These are phyloP conservation scores for Termitomyces sp. DNA, from an alignment of 768 basidiomycete species.

Conservation along the genomic window DNA sequence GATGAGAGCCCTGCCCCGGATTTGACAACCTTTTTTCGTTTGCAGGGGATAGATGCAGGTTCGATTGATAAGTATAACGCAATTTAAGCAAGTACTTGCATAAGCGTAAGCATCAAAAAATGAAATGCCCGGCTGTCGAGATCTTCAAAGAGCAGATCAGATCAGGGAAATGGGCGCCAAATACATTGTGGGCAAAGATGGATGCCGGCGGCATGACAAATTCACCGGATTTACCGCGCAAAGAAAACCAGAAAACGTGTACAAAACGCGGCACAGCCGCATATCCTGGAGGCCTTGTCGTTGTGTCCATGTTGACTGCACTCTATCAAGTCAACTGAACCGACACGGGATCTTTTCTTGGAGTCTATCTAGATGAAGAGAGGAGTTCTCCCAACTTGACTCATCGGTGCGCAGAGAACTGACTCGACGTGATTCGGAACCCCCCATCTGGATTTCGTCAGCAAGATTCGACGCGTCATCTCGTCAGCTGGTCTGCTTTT, in stretches of 20 bases:
- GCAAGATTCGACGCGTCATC: not conserved
- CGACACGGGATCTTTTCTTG: not conserved
- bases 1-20: not conserved
- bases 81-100: not conserved
- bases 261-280: slow-evolving; percentile 11
- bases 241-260: slow-evolving; percentile 1
- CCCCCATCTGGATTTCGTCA: not conserved
- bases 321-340: not conserved
- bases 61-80: too few relatives aligned
- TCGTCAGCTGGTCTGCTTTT: slow-evolving; percentile 1
- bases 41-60: too few relatives aligned
- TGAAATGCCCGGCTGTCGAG: not conserved
- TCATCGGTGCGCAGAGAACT: not conserved
- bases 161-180: slow-evolving; percentile 3
- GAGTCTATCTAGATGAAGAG: not conserved
- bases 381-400: not conserved
- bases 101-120: not conserved
- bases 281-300: not conserved
- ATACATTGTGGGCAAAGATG: not conserved
- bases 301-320: not conserved
- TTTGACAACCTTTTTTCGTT: not conserved
- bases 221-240: slow-evolving; percentile 1
- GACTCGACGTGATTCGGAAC: not conserved
- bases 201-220: slow-evolving; percentile 6
- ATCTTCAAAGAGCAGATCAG: not conserved